phyloP scores from a whole-genome alignment of 805 yeast species.

The Spathaspora girioi region DNA sequence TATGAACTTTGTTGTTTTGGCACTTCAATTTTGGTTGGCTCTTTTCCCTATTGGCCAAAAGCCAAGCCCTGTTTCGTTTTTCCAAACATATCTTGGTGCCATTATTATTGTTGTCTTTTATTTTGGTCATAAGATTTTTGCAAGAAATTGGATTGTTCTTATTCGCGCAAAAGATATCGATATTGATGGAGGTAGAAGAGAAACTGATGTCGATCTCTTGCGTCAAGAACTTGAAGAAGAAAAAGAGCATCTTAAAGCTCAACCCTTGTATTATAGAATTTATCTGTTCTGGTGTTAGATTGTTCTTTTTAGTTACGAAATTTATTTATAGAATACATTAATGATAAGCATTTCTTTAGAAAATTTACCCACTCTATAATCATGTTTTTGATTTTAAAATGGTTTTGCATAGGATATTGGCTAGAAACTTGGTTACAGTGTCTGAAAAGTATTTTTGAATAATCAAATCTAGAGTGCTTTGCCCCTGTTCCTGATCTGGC shows the following conservation, averaged over 20 bases:
- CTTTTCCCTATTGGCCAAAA: slow-evolving; percentile 26
- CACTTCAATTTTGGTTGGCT: slow-evolving; percentile 33
- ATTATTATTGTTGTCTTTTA: slow-evolving; percentile 45
- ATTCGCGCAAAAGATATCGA: slow-evolving; percentile 51
- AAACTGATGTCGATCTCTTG: slow-evolving; percentile 49
- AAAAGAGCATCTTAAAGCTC: slow-evolving; percentile 11
- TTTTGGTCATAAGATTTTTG: slow-evolving; percentile 48
- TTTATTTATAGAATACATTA: not conserved
- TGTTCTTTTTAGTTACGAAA: not conserved
- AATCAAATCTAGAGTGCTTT: too few species aligned
- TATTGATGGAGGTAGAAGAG: slow-evolving; percentile 58
- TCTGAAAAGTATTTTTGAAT: too few species aligned
- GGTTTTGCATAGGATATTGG: too few species aligned
- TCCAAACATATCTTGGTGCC: slow-evolving; percentile 53
- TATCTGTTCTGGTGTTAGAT: slow-evolving; percentile 15
- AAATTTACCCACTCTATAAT: too few species aligned
- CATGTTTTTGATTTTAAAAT: too few species aligned
- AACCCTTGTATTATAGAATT: slow-evolving; percentile 21
- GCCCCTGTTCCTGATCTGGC: too few species aligned
- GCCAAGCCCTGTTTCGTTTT: slow-evolving; percentile 42
- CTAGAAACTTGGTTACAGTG: too few species aligned
- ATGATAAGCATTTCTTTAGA: not conserved
- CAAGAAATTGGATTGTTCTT: slow-evolving; percentile 30
- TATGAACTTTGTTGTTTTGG: slow-evolving; percentile 19
- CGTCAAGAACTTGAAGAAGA: slow-evolving; percentile 49